Evolutionary conservation across 2,329 filamentous ascomycete genomes (phyloP).

Genomic region (Aureobasidium vineae): DNA sequence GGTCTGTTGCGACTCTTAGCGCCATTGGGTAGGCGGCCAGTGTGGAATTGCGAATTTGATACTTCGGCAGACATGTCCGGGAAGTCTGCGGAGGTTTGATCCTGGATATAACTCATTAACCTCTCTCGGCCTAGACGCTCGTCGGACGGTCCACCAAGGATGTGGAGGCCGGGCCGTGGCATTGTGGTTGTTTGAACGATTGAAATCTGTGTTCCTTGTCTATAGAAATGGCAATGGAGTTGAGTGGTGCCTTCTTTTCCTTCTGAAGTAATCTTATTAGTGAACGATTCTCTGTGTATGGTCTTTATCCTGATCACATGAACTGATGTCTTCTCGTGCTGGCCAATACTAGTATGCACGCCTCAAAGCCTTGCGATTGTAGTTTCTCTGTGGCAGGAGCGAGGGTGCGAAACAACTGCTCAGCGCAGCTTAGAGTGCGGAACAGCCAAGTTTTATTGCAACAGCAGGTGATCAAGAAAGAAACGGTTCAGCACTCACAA

Average conservation of each 20-base stretch:
- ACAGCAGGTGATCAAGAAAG: not conserved
- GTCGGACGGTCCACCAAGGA: slow-evolving; percentile 6
- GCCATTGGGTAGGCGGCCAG: slow-evolving; percentile 47
- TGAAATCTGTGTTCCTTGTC: not conserved
- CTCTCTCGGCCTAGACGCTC: slow-evolving; percentile 15
- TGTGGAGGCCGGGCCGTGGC: slow-evolving; percentile 10
- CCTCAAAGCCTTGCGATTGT: not conserved
- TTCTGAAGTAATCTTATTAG: not conserved
- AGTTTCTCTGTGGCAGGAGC: not conserved
- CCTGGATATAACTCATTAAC: slow-evolving; percentile 28
- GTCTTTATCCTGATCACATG: not conserved
- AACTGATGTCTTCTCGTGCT: not conserved
- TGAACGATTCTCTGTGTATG: not conserved
- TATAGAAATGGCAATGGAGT: not conserved
- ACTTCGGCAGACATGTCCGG: slow-evolving; percentile 25
- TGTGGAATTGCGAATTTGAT: slow-evolving; percentile 34
- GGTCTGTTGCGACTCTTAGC: slow-evolving; percentile 67
- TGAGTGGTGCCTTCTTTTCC: not conserved
- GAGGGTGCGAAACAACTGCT: not conserved
- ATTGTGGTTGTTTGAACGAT: slow-evolving; percentile 6
- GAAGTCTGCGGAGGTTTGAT: slow-evolving; percentile 25
- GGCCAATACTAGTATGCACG: not conserved
- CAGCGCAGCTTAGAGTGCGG: not conserved
- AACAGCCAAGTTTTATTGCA: not conserved
- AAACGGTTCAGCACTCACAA: slow-evolving; percentile 2